Evolutionary conservation across 352 stramenopile genomes (phyloP), one percentile per base, ranked within the genome.

Genomic region (Lagenidium giganteum): DNA sequence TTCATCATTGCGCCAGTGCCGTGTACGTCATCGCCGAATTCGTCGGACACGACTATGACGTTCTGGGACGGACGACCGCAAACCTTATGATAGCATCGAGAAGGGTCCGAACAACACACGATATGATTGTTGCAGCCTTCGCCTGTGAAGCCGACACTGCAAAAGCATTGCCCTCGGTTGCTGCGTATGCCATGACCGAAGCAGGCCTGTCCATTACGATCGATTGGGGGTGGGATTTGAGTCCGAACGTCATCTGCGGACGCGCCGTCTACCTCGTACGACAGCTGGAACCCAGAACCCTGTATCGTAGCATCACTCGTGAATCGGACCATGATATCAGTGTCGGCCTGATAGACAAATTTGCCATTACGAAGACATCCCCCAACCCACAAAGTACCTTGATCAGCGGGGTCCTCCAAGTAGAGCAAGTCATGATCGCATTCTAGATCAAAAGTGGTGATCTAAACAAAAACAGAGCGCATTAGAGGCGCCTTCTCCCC

Each of bases 101-200:
- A 17, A 2, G 53, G 42, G 33, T 86, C 58, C 0, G 44, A 47
- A 24, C 76, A 88, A 33, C 76, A 88, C 1, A 85, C 49, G 1
- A 86, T 57, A n/a, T 61, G 61, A 33, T 83, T 86, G 40, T 53
- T 83, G 42, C 76, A 88, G 12, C 47, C 68, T 62, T 88, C 76
- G 0, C 76, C 70, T 4, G 66, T 83, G 47, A 86, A 85, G 6
- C 76, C 76, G n/a, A 83, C 67, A 24, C 56, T 86, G 40, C 76
- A 88, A 13, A 45, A 59, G 27, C 76, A 88, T 3, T 18, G 50
- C 5, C 72, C 72, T 25, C 61, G 37, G 8, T 42, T 58, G 25
- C 52, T 57, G 17, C 31, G 40, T 3, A 56, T 42, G 1, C 76
- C 76, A 18, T 66, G 76, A 12, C 63, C 52, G 0, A 58, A 72